These are phyloP conservation scores for Pseudoscleropodium purum DNA, from an alignment of 225 moss, liverwort and hornwort species.

Conservation along the genomic window DNA sequence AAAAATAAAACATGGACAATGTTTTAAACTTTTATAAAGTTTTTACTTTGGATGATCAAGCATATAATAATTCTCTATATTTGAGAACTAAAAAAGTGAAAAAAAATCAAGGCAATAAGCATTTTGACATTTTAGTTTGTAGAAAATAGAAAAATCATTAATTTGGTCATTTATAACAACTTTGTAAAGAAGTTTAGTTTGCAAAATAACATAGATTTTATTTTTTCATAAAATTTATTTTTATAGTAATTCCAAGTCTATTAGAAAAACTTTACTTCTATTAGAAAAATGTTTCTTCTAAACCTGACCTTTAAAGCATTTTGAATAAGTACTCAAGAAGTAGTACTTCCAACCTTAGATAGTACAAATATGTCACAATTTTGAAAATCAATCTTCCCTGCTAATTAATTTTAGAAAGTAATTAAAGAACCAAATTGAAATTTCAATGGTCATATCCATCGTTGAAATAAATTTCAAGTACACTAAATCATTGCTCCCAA, in stretches of 20 bases:
- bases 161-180: neutral
- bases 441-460: neutral
- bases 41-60: neutral
- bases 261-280: neutral
- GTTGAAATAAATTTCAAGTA: too few species aligned
- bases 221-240: neutral
- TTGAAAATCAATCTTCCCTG: neutral
- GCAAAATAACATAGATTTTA: neutral
- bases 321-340: neutral
- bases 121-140: neutral
- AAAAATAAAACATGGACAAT: neutral
- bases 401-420: neutral
- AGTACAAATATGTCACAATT: neutral
- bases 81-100: neutral
- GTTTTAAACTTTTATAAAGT: neutral
- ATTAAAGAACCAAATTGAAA: neutral
- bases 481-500: neutral
- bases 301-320: neutral
- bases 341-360: neutral
- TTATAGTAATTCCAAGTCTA: neutral
- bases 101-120: neutral
- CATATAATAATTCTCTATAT: neutral
- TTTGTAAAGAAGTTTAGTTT: neutral
- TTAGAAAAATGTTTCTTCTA: neutral
- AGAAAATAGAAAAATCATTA: neutral